Evolutionary conservation across 495 filamentous ascomycete genomes (phyloP).

Genomic region (Beverwykella pulmonaria): DNA sequence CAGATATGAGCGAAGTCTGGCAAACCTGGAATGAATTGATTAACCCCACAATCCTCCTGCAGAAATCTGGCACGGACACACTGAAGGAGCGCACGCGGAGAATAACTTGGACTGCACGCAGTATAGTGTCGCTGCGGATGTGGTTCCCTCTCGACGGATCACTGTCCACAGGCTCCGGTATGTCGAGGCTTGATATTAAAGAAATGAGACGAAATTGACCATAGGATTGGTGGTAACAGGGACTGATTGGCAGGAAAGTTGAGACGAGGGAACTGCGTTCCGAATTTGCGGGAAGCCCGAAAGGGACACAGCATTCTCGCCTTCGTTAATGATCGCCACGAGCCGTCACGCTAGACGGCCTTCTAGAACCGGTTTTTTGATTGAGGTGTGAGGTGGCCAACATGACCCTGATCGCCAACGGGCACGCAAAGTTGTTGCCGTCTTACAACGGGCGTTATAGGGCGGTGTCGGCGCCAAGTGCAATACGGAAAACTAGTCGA

Average conservation of each 20-base stretch:
- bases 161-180: neutral
- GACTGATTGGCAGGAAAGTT: neutral
- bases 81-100: conserved; percentile 23
- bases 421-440: neutral
- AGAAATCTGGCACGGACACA: conserved; percentile 25
- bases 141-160: conserved; percentile 10
- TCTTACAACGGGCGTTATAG: neutral
- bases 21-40: conserved; percentile 31
- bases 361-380: conserved; percentile 34
- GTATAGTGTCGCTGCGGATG: neutral
- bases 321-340: conserved; percentile 9
- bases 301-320: neutral
- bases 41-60: conserved; percentile 27
- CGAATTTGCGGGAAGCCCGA: conserved; percentile 8
- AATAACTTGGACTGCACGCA: conserved; percentile 18
- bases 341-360: conserved; percentile 21
- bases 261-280: conserved; percentile 10
- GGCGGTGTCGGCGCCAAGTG: neutral
- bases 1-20: conserved; percentile 12
- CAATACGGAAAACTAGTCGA: neutral
- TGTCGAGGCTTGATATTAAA: conserved; percentile 21
- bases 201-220: neutral
- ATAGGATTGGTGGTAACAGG: neutral
- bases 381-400: conserved; percentile 7
- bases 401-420: conserved; percentile 7